Evolutionary conservation across 202 grass and related monocot genomes (phyloP).

Genomic region (Saccharum hybrid): DNA sequence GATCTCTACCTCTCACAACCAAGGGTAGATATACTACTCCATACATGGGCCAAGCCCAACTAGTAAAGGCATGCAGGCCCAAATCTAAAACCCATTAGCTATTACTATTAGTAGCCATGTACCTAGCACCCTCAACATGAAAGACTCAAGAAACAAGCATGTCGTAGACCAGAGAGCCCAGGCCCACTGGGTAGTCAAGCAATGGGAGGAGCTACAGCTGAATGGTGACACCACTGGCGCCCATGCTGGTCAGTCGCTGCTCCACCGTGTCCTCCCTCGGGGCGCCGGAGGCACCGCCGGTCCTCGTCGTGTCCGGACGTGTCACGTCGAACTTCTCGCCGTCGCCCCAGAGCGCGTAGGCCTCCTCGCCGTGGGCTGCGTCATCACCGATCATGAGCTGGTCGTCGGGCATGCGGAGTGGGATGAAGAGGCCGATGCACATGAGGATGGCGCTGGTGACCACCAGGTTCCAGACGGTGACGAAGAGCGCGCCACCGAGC

Average conservation of each 20-base stretch:
- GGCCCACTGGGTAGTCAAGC: not conserved
- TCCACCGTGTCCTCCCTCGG: slow-evolving; percentile 39
- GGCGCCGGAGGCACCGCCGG: not conserved
- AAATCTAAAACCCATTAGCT: no score
- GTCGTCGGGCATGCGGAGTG: slow-evolving; percentile 74
- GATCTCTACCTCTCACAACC: no score
- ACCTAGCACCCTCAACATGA: not conserved
- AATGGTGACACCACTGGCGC: slow-evolving; percentile 62
- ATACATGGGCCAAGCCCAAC: no score
- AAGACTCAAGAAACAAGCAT: not conserved
- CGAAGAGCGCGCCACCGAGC: slow-evolving; percentile 58
- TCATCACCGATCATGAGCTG: slow-evolving; percentile 73
- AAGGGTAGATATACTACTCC: no score
- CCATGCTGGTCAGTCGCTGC: slow-evolving; percentile 44
- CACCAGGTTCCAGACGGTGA: slow-evolving; percentile 60
- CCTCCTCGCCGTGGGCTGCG: slow-evolving; percentile 74
- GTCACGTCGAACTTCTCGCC: slow-evolving; percentile 69
- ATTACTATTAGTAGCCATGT: no score
- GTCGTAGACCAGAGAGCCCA: not conserved
- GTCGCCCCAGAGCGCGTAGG: slow-evolving; percentile 82
- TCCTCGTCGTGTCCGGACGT: slow-evolving; percentile 52
- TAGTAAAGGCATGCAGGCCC: no score
- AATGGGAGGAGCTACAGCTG: slow-evolving; percentile 48
- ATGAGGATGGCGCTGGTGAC: slow-evolving; percentile 62
- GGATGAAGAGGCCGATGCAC: slow-evolving; percentile 55